Percentiles rank a stretch among this genome's conserved stretches.
Conservation (phyloP, 2,329 filamentous ascomycete species). For the Aspergillus pseudoglaucus region DNA sequence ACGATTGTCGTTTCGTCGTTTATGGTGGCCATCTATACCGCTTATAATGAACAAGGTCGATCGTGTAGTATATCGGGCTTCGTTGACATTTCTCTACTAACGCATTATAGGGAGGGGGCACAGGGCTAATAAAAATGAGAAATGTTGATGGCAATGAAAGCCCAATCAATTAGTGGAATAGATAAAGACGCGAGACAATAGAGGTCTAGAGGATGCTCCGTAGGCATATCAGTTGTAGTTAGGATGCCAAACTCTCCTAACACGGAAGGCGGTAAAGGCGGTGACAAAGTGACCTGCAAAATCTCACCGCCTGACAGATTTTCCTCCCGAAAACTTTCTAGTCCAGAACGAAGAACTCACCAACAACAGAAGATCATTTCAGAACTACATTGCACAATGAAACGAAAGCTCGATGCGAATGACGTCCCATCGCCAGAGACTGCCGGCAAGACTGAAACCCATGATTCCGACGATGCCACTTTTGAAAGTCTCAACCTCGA, state of each 20-base stretch:
- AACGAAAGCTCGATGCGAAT: constrained; percentile 45
- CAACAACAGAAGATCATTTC: constrained; percentile 5
- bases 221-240: background rate
- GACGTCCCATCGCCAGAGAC: constrained; percentile 38
- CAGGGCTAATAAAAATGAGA: background rate
- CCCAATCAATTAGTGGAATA: too few relatives aligned
- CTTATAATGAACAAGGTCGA: background rate
- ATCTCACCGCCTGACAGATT: constrained; percentile 29
- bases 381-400: constrained; percentile 30
- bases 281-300: background rate
- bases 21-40: background rate
- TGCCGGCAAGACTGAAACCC: constrained; percentile 18
- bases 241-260: background rate
- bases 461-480: constrained; percentile 37
- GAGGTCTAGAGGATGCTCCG: background rate
- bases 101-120: background rate
- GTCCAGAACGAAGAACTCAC: background rate
- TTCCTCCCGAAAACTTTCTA: constrained; percentile 24
- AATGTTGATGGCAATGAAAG: background rate
- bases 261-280: background rate
- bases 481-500: constrained; percentile 80
- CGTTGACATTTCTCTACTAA: background rate
- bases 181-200: too few relatives aligned
- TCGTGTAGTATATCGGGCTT: background rate
- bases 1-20: background rate